Percentiles rank a stretch among this genome's conserved stretches.
These are phyloP conservation scores for Corylus americana DNA, from an alignment of 306 rosid species.

Conservation along the genomic window DNA sequence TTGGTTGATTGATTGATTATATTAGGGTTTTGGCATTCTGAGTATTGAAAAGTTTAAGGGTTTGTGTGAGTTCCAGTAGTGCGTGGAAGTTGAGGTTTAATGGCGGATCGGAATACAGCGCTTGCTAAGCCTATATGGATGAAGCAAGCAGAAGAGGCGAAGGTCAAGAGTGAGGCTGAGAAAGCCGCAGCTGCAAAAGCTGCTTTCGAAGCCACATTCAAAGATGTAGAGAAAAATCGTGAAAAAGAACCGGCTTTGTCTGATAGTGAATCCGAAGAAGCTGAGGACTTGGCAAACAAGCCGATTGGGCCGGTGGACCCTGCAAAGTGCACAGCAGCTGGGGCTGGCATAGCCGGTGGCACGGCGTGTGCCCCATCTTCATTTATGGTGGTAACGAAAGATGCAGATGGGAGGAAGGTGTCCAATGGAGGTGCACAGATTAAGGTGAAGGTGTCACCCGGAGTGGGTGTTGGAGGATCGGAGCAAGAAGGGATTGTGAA, in stretches of 20 bases:
- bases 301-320: constrained; percentile 94
- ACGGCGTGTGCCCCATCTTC: constrained; percentile 84
- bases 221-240: constrained; percentile 59
- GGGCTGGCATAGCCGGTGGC: constrained; percentile 89
- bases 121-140: constrained; percentile 85
- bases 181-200: constrained; percentile 93
- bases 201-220: constrained; percentile 96
- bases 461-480: constrained; percentile 91
- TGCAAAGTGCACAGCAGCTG: constrained; percentile 78
- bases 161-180: constrained; percentile 90
- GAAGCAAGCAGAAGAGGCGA: constrained; percentile 99
- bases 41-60: constrained; percentile 14
- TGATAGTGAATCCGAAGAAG: constrained; percentile 85
- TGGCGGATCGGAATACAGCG: constrained; percentile 83
- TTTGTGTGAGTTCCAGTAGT: constrained; percentile 9
- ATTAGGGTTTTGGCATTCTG: neutral
- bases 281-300: constrained; percentile 72
- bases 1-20: constrained; percentile 23
- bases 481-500: constrained; percentile 95
- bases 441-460: constrained; percentile 77
- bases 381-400: constrained; percentile 77
- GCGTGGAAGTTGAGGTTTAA: constrained; percentile 29
- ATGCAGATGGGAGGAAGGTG: constrained; percentile 82
- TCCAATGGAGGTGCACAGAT: constrained; percentile 69
- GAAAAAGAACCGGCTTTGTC: constrained; percentile 56